Percentiles rank a stretch among this genome's conserved stretches.
These are phyloP conservation scores for Balansia obtecta DNA, from an alignment of 2,329 filamentous ascomycete genomes.

Conservation along the genomic window DNA sequence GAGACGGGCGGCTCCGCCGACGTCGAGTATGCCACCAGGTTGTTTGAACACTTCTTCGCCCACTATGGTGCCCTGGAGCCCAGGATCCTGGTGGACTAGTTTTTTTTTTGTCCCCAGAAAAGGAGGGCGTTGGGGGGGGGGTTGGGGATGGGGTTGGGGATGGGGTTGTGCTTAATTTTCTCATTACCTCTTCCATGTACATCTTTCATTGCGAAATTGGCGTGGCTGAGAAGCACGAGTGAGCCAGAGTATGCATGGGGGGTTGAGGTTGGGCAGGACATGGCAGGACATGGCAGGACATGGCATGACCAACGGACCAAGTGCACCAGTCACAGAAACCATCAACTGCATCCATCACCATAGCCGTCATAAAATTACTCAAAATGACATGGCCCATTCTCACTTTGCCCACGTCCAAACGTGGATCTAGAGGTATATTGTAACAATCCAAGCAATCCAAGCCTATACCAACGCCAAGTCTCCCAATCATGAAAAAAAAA, in stretches of 20 bases:
- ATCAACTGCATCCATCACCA: background rate
- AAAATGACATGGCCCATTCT: background rate
- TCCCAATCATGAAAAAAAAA: background rate
- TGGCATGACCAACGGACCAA: too few relatives aligned
- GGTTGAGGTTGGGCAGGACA: too few relatives aligned
- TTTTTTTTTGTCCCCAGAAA: too few relatives aligned
- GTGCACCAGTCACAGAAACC: background rate
- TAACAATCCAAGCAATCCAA: background rate
- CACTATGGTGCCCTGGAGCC: constrained; percentile 72
- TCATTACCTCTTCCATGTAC: too few relatives aligned
- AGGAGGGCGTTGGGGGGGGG: too few relatives aligned
- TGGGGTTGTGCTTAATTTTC: too few relatives aligned
- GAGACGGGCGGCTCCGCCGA: constrained; percentile 85
- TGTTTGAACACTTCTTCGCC: constrained; percentile 82
- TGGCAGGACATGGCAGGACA: too few relatives aligned
- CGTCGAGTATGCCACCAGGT: constrained; percentile 69
- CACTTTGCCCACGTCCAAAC: background rate
- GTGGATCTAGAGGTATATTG: background rate
- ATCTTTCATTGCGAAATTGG: too few relatives aligned
- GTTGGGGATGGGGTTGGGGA: too few relatives aligned
- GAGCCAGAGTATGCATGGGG: too few relatives aligned
- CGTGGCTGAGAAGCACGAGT: too few relatives aligned
- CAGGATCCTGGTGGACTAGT: constrained; percentile 79
- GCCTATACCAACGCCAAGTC: background rate
- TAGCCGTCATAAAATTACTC: too few relatives aligned